Base-by-base conservation (phyloP, 768 basidiomycete genomes). In the Rickenella mellea region DNA sequence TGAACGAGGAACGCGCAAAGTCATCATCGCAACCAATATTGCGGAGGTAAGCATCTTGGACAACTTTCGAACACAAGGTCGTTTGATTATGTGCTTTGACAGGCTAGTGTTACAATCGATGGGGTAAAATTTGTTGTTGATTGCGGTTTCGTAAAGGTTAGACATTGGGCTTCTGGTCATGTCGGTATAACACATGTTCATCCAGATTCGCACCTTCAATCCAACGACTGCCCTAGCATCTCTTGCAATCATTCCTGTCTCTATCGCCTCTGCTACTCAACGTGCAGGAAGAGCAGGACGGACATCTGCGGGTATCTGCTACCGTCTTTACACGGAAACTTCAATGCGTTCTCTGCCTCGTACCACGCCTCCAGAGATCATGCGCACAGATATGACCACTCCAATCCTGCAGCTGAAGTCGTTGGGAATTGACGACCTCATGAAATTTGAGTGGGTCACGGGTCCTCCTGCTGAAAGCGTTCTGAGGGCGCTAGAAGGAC, bases 21-120 rank as follows among this genome's bases (percentile, higher is more conserved):
- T 96, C 40, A 80, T 99, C 40, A 74, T 96, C 22, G 74, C 88
- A 3, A 99, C 96, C 0, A 99, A 99, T 57, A 93, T 98, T 38
- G 96, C 96, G 12, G 96, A 99, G 63, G 86, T 83, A 48, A 19
- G 62, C 40, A 20, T 14, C 5, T 12, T 21, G 11, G 39, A 19
- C 39, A 19, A 2, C 14, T 27, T 28, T 9, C 5, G 10, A 35
- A 30, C 19, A 32, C n/a, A 6, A 36, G 14, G 15, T 27, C 31
- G 27, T 36, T 24, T 30, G 21, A 8, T 25, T 6, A 30, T 8
- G 38, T n/a, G 32, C 21, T 21, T 44, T 22, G 28, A 19, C 44
- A 89, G 87, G 93, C 96, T 12, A 92, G 88, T 56, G 85, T 99
- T 19, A 99, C 96, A 1, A 97, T 99, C 43, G 90, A 97, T 30